Conservation (phyloP, 2,329 filamentous ascomycete genomes). For the Fusarium tjaetaba region DNA sequence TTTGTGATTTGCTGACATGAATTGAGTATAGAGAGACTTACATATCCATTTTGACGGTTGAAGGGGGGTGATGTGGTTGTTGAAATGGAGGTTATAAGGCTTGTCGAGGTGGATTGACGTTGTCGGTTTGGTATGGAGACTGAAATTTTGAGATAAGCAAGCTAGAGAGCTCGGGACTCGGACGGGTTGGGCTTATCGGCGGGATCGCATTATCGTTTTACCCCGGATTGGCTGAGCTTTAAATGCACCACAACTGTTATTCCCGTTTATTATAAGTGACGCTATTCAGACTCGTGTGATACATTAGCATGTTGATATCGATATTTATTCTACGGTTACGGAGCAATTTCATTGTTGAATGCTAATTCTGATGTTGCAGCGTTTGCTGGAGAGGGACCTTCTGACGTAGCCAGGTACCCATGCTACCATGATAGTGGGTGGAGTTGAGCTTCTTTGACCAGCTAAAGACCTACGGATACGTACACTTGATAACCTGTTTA, state of each 20-base stretch:
- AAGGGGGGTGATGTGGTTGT: slow-evolving; percentile 9
- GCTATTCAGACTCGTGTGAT: background rate
- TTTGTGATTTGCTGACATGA: background rate
- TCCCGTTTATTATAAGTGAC: background rate
- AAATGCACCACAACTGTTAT: background rate
- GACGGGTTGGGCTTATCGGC: slow-evolving; percentile 39
- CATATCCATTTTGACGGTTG: slow-evolving; percentile 46
- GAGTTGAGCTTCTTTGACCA: background rate
- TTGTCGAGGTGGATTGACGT: slow-evolving; percentile 26
- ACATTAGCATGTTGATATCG: no score
- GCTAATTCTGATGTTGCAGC: background rate
- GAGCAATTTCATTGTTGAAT: background rate
- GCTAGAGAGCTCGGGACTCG: slow-evolving; percentile 18
- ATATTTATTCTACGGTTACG: background rate
- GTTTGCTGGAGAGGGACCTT: background rate
- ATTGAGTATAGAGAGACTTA: slow-evolving; percentile 9
- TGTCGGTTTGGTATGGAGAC: slow-evolving; percentile 23
- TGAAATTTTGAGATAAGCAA: slow-evolving; percentile 47
- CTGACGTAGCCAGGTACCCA: slow-evolving; percentile 18
- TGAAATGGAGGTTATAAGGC: slow-evolving; percentile 8
- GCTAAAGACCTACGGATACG: background rate
- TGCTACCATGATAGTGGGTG: no score
- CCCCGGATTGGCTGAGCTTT: slow-evolving; percentile 29
- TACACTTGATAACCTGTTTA: background rate
- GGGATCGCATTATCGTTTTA: slow-evolving; percentile 48